Conservation (phyloP, 2,329 filamentous ascomycete genomes). For the Didymella keratinophila region DNA sequence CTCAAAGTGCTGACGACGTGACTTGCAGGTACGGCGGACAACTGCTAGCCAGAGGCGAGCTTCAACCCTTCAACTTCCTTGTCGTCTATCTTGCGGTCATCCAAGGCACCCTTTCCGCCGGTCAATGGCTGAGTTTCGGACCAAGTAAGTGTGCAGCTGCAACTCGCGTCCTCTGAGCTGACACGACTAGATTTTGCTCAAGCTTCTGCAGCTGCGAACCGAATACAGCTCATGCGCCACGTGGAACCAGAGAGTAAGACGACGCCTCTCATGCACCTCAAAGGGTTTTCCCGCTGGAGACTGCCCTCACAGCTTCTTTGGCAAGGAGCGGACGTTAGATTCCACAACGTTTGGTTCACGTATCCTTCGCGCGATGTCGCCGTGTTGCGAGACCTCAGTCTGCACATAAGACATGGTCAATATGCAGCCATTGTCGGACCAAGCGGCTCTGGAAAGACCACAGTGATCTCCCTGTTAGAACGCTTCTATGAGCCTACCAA, state of each 20-base stretch:
- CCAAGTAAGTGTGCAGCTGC: slow-evolving; percentile 28
- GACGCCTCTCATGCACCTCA: not conserved
- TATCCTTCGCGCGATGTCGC: slow-evolving; percentile 90
- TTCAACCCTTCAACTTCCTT: slow-evolving; percentile 31
- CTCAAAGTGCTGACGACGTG: not conserved
- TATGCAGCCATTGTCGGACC: slow-evolving; percentile 59
- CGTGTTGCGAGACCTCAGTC: slow-evolving; percentile 69
- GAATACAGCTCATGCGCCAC: slow-evolving; percentile 29
- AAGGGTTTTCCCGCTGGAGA: slow-evolving; percentile 18
- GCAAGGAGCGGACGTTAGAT: slow-evolving; percentile 64
- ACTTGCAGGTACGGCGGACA: slow-evolving; percentile 35
- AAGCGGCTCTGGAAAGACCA: slow-evolving; percentile 91
- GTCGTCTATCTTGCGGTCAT: slow-evolving; percentile 40
- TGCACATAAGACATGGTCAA: slow-evolving; percentile 62
- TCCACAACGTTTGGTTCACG: slow-evolving; percentile 84
- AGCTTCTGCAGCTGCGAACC: slow-evolving; percentile 32
- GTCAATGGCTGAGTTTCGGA: slow-evolving; percentile 39
- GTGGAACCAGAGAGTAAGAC: slow-evolving; percentile 3
- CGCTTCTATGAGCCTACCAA: slow-evolving; percentile 87
- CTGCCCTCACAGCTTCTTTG: slow-evolving; percentile 18
- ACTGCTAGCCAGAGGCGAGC: slow-evolving; percentile 26
- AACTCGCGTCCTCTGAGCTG: not conserved
- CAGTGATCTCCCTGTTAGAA: slow-evolving; percentile 88
- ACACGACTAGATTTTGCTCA: slow-evolving; percentile 36
- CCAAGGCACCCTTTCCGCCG: slow-evolving; percentile 38